Base-by-base conservation (phyloP, 2,329 filamentous ascomycete genomes). In the Apiospora saccharicola region DNA sequence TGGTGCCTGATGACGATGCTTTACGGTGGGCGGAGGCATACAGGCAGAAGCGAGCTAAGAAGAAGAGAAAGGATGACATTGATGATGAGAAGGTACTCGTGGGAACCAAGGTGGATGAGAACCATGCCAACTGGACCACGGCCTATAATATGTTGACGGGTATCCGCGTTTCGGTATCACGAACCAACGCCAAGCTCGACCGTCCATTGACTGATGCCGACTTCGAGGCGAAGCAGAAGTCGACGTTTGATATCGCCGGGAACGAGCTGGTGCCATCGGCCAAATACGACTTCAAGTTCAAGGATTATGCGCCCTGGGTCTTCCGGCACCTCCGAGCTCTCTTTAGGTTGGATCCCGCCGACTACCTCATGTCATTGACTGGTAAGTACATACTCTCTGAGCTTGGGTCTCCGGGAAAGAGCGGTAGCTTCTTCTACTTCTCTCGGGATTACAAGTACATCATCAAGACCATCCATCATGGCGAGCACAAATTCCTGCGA, bases 231-330 rank as follows among this genome's bases (percentile, higher is more conserved):
- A 95, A 94, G 85, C 94, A 98, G 83, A 99, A 99, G 86, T 98
- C 97, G 80, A 98, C 95, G 67, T 99, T 99, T 87, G 96, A 98
- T 83, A 97, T 98, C 80, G 97, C 95, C 76, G 96, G 96, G 75
- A 98, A 98, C 82, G 96, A 99, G 86, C 87, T 99, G 81, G 97
- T 97, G 6, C 96, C 96, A 30, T 98, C 96, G 74, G 95, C 96
- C 77, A 98, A 99, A 84, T 99, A 99, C 86, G 96, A 99, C 85
- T 99, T 99, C 91, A 99, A 99, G 84, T 99, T 99, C 88, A 99
- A 99, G 86, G 96, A 99, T 85, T 99, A 99, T 83, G 96, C 96
- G n/a, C 96, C 96, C 72, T 98, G 96, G 95, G 96, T 99, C 73
- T 99, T 99, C 84, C 94, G 96, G 79, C 94, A 95, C 83, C 88